Conservation (phyloP, 768 basidiomycete species). For the Xerocomellus amylosporus region DNA sequence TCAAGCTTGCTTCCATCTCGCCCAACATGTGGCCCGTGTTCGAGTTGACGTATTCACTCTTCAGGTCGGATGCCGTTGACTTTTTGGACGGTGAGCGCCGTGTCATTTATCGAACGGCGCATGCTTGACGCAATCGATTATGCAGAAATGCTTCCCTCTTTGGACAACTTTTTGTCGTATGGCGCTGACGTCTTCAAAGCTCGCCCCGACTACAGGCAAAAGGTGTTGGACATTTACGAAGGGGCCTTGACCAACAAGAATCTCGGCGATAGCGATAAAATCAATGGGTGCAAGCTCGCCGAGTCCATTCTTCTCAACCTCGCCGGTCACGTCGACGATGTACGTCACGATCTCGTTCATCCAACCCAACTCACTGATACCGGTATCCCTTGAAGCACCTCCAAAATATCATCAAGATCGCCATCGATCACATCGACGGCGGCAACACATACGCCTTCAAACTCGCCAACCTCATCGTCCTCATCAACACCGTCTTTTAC, state of each 20-base stretch:
- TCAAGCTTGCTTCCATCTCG: slow-evolving; percentile 72
- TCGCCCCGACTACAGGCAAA: slow-evolving; percentile 71
- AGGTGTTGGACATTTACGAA: slow-evolving; percentile 81
- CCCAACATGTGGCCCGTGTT: slow-evolving; percentile 87
- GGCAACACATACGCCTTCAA: slow-evolving; percentile 61
- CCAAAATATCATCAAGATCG: slow-evolving; percentile 59
- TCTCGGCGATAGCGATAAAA: slow-evolving; percentile 80
- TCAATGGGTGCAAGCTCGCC: slow-evolving; percentile 82
- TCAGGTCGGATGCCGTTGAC: slow-evolving; percentile 81
- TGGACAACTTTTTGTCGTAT: slow-evolving; percentile 88
- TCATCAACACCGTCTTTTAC: slow-evolving; percentile 81
- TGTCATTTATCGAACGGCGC: neutral
- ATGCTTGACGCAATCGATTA: neutral
- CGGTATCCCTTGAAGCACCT: slow-evolving; percentile 45
- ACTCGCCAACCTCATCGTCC: slow-evolving; percentile 78
- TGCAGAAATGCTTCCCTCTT: slow-evolving; percentile 79
- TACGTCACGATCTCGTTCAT: slow-evolving; percentile 34
- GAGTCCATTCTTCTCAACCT: slow-evolving; percentile 82
- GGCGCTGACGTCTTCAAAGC: slow-evolving; percentile 73
- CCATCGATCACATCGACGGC: slow-evolving; percentile 58
- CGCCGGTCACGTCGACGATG: slow-evolving; percentile 74
- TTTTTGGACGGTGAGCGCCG: slow-evolving; percentile 71
- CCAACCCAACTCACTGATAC: neutral
- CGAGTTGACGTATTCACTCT: slow-evolving; percentile 75
- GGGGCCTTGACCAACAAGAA: slow-evolving; percentile 64